phyloP scores from a whole-genome alignment of 495 filamentous ascomycete species.

The Pseudevernia furfuracea region DNA sequence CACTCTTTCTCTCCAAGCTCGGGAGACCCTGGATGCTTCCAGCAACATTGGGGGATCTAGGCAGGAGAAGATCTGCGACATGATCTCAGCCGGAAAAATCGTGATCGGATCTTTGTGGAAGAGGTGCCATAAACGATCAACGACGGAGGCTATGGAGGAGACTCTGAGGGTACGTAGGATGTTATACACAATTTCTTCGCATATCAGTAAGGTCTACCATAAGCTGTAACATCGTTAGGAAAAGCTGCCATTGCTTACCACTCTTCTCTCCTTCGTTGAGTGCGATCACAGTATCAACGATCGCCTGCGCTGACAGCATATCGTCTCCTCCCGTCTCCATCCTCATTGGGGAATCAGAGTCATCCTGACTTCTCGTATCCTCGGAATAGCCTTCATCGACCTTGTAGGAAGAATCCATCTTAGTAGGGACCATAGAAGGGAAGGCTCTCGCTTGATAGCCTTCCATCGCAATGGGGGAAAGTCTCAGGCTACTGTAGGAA shows the following conservation, averaged over 20 bases:
- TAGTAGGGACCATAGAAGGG: conserved; percentile 8
- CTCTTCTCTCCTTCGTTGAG: conserved; percentile 48
- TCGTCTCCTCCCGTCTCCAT: conserved; percentile 33
- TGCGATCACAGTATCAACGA: conserved; percentile 31
- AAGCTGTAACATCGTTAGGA: background rate
- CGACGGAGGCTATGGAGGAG: conserved; percentile 65
- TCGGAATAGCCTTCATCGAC: conserved; percentile 62
- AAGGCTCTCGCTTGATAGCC: conserved; percentile 2
- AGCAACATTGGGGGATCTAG: conserved; percentile 70
- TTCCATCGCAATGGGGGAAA: conserved; percentile 8
- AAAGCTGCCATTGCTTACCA: conserved; percentile 35
- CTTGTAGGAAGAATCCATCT: conserved; percentile 38
- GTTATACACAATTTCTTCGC: conserved; percentile 42
- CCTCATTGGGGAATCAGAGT: conserved; percentile 31
- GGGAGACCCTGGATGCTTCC: conserved; percentile 66
- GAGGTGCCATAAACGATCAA: conserved; percentile 64
- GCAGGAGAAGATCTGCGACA: conserved; percentile 78
- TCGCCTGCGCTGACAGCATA: conserved; percentile 27
- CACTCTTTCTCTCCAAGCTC: conserved; percentile 74
- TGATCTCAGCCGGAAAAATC: conserved; percentile 80
- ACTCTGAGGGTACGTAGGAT: conserved; percentile 68
- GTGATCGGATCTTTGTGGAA: conserved; percentile 87
- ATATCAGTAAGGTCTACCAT: conserved; percentile 5
- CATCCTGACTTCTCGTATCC: conserved; percentile 53
- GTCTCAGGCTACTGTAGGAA: conserved; percentile 9